Conservation (phyloP, 2,329 filamentous ascomycete species). For the Apiospora kogelbergensis region DNA sequence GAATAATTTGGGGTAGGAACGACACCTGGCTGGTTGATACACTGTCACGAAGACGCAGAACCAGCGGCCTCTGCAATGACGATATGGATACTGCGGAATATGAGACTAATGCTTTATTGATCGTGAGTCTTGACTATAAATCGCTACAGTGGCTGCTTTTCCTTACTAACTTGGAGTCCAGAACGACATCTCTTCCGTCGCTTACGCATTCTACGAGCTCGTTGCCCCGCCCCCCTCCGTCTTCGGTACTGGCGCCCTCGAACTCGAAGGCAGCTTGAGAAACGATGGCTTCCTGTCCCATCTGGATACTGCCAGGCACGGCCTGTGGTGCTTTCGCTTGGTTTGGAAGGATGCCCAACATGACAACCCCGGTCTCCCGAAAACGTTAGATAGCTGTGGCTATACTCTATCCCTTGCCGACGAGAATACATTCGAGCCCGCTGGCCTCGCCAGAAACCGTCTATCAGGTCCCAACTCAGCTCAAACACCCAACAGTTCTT, state of each 20-base stretch:
- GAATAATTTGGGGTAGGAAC: background rate
- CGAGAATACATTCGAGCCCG: slow-evolving; percentile 52
- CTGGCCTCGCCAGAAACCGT: slow-evolving; percentile 46
- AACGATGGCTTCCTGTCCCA: slow-evolving; percentile 54
- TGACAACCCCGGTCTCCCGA: background rate
- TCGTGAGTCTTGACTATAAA: slow-evolving; percentile 44
- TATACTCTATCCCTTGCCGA: slow-evolving; percentile 45
- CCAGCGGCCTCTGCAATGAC: slow-evolving; percentile 31
- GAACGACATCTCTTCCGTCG: slow-evolving; percentile 57
- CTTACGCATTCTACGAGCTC: slow-evolving; percentile 56
- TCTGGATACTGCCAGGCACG: slow-evolving; percentile 49
- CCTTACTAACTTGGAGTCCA: slow-evolving; percentile 25
- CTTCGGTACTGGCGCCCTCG: slow-evolving; percentile 47
- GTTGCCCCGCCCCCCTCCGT: slow-evolving; percentile 41
- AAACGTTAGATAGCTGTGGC: slow-evolving; percentile 43
- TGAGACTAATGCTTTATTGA: slow-evolving; percentile 60
- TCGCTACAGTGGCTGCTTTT: background rate
- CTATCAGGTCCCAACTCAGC: slow-evolving; percentile 37
- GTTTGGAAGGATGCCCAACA: slow-evolving; percentile 38
- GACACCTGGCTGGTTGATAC: slow-evolving; percentile 17
- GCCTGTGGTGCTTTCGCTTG: slow-evolving; percentile 57
- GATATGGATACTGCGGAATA: slow-evolving; percentile 65
- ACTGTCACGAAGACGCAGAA: slow-evolving; percentile 22
- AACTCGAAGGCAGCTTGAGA: slow-evolving; percentile 51
- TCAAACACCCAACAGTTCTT: slow-evolving; percentile 47